These are phyloP conservation scores for Multifurca ochricompacta DNA, from an alignment of 768 basidiomycete genomes.

Conservation along the genomic window DNA sequence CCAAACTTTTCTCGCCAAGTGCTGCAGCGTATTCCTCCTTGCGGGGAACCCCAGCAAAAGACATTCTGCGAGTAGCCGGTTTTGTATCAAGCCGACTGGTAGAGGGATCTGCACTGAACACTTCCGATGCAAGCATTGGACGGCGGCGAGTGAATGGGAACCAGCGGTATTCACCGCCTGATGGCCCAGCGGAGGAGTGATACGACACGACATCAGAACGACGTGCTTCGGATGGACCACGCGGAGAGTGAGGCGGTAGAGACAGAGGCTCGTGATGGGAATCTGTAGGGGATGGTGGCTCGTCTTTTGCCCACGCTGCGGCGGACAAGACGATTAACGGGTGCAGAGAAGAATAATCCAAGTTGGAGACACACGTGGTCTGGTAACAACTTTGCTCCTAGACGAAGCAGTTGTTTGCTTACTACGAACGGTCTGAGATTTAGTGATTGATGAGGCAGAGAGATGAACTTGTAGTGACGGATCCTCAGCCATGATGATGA, in stretches of 20 bases:
- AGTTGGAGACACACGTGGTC: conserved; percentile 6
- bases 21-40: background rate
- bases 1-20: conserved; percentile 25
- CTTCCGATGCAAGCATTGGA: background rate
- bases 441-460: background rate
- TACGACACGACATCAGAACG: conserved; percentile 49
- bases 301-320: conserved; percentile 17
- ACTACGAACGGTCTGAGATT: background rate
- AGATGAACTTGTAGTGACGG: background rate
- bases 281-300: conserved; percentile 25
- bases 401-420: background rate
- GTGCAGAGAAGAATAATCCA: background rate
- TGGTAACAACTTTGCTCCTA: conserved; percentile 10
- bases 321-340: background rate
- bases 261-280: conserved; percentile 32
- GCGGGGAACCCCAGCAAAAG: background rate
- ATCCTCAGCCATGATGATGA: conserved; percentile 6
- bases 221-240: conserved; percentile 33
- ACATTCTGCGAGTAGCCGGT: background rate
- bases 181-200: conserved; percentile 34
- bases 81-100: conserved; percentile 1
- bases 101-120: background rate
- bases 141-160: conserved; percentile 66
- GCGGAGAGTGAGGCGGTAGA: conserved; percentile 25
- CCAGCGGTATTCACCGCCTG: conserved; percentile 42